Evolutionary conservation across 176 grass and related monocot genomes (phyloP).

Genomic region (Hsuehochloa calcarea): DNA sequence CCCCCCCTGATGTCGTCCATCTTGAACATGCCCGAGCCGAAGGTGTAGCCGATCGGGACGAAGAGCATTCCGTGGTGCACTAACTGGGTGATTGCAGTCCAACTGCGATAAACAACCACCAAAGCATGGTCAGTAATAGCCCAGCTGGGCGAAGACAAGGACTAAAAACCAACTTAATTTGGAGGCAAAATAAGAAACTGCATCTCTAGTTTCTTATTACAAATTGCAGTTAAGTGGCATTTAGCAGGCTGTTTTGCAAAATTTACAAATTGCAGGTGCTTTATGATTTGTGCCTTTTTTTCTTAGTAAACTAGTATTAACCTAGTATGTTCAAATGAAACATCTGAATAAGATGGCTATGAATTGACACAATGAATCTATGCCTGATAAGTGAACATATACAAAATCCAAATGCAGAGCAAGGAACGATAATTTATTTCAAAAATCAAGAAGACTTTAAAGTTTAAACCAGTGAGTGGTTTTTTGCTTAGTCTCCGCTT

Average conservation of each 20-base stretch:
- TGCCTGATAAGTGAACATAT: background rate
- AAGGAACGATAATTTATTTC: background rate
- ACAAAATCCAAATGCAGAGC: background rate
- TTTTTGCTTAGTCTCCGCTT: background rate
- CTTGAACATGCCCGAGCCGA: constrained; percentile 73
- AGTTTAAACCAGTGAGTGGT: background rate
- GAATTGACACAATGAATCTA: background rate
- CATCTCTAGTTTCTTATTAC: background rate
- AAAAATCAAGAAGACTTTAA: background rate
- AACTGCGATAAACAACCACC: constrained; percentile 45
- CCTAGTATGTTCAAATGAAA: background rate
- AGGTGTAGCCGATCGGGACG: constrained; percentile 83
- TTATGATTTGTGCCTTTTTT: background rate
- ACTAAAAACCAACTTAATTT: constrained; percentile 9
- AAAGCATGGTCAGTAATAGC: background rate
- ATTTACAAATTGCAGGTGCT: background rate
- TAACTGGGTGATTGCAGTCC: constrained; percentile 87
- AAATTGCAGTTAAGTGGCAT: background rate
- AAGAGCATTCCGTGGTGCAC: constrained; percentile 89
- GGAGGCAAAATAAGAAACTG: background rate
- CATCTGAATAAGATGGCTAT: background rate
- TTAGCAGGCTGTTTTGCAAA: background rate
- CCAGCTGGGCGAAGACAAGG: background rate
- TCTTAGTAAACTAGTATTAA: background rate
- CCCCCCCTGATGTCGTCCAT: constrained; percentile 84